Percentiles rank a stretch among this genome's conserved stretches.
phyloP scores from a whole-genome alignment of 2,329 filamentous ascomycete genomes.

The Beauveria sp. region DNA sequence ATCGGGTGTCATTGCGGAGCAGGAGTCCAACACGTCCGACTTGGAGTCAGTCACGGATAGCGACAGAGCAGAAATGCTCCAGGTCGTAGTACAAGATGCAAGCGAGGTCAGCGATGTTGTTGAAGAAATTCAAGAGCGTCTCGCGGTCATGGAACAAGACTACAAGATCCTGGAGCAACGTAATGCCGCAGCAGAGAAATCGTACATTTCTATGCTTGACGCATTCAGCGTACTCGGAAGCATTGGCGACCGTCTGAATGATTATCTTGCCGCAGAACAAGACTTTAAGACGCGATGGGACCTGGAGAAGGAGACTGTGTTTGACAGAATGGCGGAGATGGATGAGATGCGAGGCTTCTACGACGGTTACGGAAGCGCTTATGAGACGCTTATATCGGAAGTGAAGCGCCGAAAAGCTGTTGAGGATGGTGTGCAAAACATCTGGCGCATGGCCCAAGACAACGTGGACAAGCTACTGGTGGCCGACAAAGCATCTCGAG shows the following conservation, averaged over 20 bases:
- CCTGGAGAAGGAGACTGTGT: conserved; percentile 64
- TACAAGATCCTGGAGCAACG: conserved; percentile 57
- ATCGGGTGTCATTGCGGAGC: conserved; percentile 56
- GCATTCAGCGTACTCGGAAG: conserved; percentile 61
- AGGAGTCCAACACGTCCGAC: conserved; percentile 41
- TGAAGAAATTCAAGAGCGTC: conserved; percentile 64
- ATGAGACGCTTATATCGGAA: conserved; percentile 78
- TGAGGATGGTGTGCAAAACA: conserved; percentile 64
- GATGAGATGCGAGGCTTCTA: conserved; percentile 75
- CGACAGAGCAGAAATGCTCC: conserved; percentile 76
- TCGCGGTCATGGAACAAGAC: conserved; percentile 68
- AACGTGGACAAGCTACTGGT: conserved; percentile 69
- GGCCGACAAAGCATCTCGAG: conserved; percentile 63
- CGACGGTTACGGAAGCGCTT: conserved; percentile 76
- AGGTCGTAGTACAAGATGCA: conserved; percentile 67
- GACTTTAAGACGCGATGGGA: conserved; percentile 64
- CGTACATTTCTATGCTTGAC: conserved; percentile 50
- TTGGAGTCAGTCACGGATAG: conserved; percentile 65
- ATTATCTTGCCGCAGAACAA: conserved; percentile 56
- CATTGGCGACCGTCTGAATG: conserved; percentile 57
- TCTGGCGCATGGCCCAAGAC: conserved; percentile 71
- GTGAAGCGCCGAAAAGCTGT: conserved; percentile 66
- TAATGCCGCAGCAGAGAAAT: conserved; percentile 40
- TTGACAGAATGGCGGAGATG: conserved; percentile 65
- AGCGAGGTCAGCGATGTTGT: conserved; percentile 60